Evolutionary conservation across 148 eudicot genomes (phyloP), one percentile per base, ranked within the genome.

Genomic region (Hydrangea macrophylla): DNA sequence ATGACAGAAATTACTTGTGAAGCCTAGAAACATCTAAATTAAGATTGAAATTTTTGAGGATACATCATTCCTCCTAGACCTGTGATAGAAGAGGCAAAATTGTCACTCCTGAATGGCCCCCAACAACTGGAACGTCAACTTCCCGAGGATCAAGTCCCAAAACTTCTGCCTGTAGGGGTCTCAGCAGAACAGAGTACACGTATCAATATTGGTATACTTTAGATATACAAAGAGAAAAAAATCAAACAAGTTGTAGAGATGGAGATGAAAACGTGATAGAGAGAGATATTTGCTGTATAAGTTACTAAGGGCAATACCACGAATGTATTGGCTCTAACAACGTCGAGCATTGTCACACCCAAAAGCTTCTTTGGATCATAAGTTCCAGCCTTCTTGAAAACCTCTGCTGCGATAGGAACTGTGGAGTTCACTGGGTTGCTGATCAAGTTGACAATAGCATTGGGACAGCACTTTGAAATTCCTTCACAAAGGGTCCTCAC

Each of bases 391-490:
- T 88, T 88, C 84, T 90, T 94, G 84, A 94, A 94, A 59, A 94
- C 97, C 81, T 94, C 96, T 12, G 98, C 97, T 44, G 98, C 98
- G 79, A 90, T 90, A 0, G 98, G 88, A 35, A 94, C 96, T 2
- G 98, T 94, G 0, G 98, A 94, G 80, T 94, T 94, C 66, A 94
- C 98, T 22, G 93, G 98, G 72, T 94, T 94, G 60, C 98, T 94
- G 69, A 94, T 90, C 80, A 90, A 76, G 84, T 94, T 94, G 58
- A 94, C 92, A 68, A 90, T 60, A 2, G 97, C 98, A 58, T 84
- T 82, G 3, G 98, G 98, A 67, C 98, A 94, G 63, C 80, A 85
- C 76, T 88, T 91, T 28, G 83, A 84, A 44, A 94, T 83, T 32
- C 96, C 99, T 83, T 88, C 91, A 75, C 93, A 88, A 10, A 94